Base-by-base conservation (phyloP, 2,329 filamentous ascomycete species). In the Penicillium sp. region DNA sequence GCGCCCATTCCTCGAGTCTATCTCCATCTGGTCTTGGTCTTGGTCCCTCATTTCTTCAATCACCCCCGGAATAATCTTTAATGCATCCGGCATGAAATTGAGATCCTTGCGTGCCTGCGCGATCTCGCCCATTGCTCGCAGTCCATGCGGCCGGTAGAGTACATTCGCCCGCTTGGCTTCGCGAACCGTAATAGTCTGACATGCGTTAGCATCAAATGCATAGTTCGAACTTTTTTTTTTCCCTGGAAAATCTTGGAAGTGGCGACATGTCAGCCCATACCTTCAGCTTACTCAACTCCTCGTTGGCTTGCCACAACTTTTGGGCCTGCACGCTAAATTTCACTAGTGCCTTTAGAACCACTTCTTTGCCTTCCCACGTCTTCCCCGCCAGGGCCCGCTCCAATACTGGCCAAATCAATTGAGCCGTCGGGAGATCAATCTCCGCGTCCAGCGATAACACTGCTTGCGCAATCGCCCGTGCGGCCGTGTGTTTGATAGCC, bases 131-230 rank as follows among this genome's bases (percentile, higher is more conserved):
- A 97, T 77, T 33, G 84, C 86, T 52, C 78, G 77, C 60, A 96
- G 83, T 0, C 90, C 89, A 71, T 90, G 82, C 19, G 88, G 87
- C 14, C 89, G 85, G 73, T 97, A 99, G 8, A 80, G 79, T n/a
- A 86, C 84, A 67, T 97, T 97, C 69, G 92, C 93, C 31, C 94
- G 84, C 78, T 94, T 97, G 9, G 91, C 91, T 80, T 99, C 94
- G 55, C 93, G 84, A 16, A 93, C 72, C 5, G 84, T 84, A 61
- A 96, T 88, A 6, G 59, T 67, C 81, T 92, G 58, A 50, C 45
- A 60, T 57, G 41, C 58, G 59, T 58, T 59, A 60, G 61, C 56
- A 22, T 22, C 22, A 16, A 17, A 35, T 31, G 28, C 11, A 50
- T 43, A 11, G 19, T 45, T 41, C 2, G 6, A n/a, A 41, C 19